Percentiles rank a stretch among this genome's conserved stretches.
Conservation (phyloP, 2,329 filamentous ascomycete species). For the Emergomyces africanus region DNA sequence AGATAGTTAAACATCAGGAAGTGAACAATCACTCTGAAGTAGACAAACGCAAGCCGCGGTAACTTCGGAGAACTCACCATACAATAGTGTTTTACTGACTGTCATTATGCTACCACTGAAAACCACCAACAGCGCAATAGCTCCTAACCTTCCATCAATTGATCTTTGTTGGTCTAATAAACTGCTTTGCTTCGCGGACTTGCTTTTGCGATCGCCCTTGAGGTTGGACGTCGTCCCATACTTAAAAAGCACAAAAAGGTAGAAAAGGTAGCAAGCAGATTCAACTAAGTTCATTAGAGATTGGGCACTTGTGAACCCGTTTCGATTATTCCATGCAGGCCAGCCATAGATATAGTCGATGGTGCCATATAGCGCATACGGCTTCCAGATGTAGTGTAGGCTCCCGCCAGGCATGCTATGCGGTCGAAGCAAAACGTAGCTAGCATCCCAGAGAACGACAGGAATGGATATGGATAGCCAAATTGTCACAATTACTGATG, state of each 20-base stretch:
- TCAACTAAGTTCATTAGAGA: slow-evolving; percentile 56
- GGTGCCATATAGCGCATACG: slow-evolving; percentile 67
- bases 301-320: slow-evolving; percentile 71
- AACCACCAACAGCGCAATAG: slow-evolving; percentile 44
- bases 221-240: slow-evolving; percentile 21
- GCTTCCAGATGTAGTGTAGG: slow-evolving; percentile 58
- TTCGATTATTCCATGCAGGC: slow-evolving; percentile 52
- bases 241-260: slow-evolving; percentile 41
- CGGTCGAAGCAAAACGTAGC: slow-evolving; percentile 68
- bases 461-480: slow-evolving; percentile 68
- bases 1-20: too few relatives aligned
- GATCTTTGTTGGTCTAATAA: slow-evolving; percentile 27
- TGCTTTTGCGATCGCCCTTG: slow-evolving; percentile 11
- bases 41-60: background rate
- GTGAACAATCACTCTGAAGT: background rate
- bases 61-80: slow-evolving; percentile 38
- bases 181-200: slow-evolving; percentile 1
- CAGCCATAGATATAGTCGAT: slow-evolving; percentile 75
- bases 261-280: slow-evolving; percentile 51
- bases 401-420: slow-evolving; percentile 67
- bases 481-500: slow-evolving; percentile 46
- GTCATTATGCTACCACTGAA: slow-evolving; percentile 51
- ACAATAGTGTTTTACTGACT: slow-evolving; percentile 54
- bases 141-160: slow-evolving; percentile 40
- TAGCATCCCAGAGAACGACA: slow-evolving; percentile 68